These are phyloP conservation scores for Annona cherimola DNA, from an alignment of 164 flowering plant species.

Conservation along the genomic window DNA sequence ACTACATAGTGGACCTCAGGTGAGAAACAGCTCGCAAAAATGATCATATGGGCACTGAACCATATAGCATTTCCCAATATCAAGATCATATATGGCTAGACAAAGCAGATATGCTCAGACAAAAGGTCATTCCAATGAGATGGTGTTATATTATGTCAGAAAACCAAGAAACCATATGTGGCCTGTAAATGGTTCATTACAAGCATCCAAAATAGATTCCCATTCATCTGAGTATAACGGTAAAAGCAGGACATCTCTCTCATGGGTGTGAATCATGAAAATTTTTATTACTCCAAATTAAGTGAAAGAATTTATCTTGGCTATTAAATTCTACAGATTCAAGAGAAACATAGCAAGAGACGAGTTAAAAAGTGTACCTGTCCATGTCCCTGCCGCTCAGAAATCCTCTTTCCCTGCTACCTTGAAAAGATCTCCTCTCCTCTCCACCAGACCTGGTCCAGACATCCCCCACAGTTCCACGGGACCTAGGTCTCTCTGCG, in stretches of 20 bases:
- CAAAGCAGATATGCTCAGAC: not conserved
- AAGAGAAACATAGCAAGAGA: not conserved
- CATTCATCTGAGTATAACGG: too few species aligned
- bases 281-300: too few species aligned
- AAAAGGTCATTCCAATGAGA: not conserved
- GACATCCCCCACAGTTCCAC: constrained; percentile 44
- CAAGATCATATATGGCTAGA: not conserved
- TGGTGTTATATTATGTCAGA: not conserved
- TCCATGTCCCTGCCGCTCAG: constrained; percentile 27
- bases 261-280: too few species aligned
- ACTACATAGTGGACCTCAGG: too few species aligned
- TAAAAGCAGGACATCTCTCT: too few species aligned
- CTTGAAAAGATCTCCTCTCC: constrained; percentile 48
- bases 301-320: too few species aligned
- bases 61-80: too few species aligned
- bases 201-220: too few species aligned
- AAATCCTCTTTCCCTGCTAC: constrained; percentile 53
- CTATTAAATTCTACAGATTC: too few species aligned
- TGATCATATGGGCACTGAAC: too few species aligned
- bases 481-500: constrained; percentile 57
- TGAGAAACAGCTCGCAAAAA: too few species aligned
- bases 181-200: too few species aligned
- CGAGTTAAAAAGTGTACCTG: constrained; percentile 31
- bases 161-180: not conserved
- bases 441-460: constrained; percentile 51